These are phyloP conservation scores for Tarenaya hassleriana DNA, from an alignment of 345 rosid species.

Conservation along the genomic window DNA sequence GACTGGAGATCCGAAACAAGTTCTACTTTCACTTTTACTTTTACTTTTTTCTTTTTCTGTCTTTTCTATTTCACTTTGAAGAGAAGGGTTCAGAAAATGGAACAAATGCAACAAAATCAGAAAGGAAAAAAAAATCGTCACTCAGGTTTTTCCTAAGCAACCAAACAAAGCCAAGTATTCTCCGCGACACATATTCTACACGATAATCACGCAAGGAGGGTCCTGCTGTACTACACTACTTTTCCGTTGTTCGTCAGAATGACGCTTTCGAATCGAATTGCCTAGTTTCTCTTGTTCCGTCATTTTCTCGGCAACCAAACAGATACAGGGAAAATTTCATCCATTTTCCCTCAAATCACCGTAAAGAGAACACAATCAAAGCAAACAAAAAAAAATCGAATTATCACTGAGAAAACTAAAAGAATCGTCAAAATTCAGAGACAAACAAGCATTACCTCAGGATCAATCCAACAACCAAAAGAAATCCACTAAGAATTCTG, in stretches of 20 bases:
- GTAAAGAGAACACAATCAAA: slow-evolving; percentile 2
- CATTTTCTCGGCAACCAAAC: slow-evolving; percentile 16
- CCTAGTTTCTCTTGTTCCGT: not conserved
- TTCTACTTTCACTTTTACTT: not conserved
- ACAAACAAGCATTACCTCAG: slow-evolving; percentile 16
- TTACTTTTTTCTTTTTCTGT: not conserved
- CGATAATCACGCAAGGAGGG: not conserved
- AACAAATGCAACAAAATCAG: slow-evolving; percentile 10
- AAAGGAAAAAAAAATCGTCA: slow-evolving; percentile 24
- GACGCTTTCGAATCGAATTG: not conserved
- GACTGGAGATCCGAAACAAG: not conserved
- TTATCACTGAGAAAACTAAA: not conserved
- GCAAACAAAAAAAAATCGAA: slow-evolving; percentile 8
- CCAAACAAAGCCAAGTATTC: slow-evolving; percentile 5
- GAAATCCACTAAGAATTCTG: not conserved
- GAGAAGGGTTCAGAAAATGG: slow-evolving; percentile 9
- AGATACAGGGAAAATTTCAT: slow-evolving; percentile 9
- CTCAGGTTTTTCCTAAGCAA: not conserved
- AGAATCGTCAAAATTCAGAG: slow-evolving; percentile 9
- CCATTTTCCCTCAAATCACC: too few relatives aligned
- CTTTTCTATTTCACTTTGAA: not conserved
- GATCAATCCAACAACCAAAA: not conserved
- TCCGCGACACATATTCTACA: too few relatives aligned
- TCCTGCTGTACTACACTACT: not conserved
- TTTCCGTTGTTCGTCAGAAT: not conserved